phyloP scores from a whole-genome alignment of 768 basidiomycete genomes.

The Phaeotremella fagi region DNA sequence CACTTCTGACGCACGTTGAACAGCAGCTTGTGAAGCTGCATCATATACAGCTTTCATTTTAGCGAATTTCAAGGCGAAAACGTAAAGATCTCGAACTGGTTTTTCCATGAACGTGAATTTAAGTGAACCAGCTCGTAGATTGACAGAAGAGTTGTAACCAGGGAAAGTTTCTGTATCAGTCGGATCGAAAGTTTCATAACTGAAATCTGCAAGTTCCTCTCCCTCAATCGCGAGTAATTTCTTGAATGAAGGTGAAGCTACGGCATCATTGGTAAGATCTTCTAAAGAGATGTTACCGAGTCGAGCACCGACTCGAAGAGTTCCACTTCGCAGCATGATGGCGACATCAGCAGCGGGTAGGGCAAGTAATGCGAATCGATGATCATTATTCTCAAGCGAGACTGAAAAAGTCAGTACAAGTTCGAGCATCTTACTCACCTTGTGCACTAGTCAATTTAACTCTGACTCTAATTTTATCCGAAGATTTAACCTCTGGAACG shows the following conservation, averaged over 20 bases:
- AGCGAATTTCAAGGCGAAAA: conserved; percentile 77
- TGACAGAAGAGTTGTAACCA: conserved; percentile 77
- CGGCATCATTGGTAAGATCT: conserved; percentile 54
- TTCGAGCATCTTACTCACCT: conserved; percentile 53
- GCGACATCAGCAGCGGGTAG: conserved; percentile 84
- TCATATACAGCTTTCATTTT: conserved; percentile 91
- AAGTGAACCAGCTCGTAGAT: conserved; percentile 80
- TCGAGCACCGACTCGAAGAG: conserved; percentile 71
- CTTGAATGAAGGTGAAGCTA: conserved; percentile 65
- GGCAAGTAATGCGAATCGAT: conserved; percentile 76
- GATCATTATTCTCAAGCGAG: conserved; percentile 64
- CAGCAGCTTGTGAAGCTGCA: conserved; percentile 85
- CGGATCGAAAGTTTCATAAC: conserved; percentile 85
- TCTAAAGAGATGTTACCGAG: conserved; percentile 76
- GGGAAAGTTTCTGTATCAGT: conserved; percentile 59
- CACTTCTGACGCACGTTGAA: conserved; percentile 77
- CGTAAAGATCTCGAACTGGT: conserved; percentile 81
- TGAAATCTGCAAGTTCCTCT: conserved; percentile 86
- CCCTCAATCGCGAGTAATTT: conserved; percentile 89
- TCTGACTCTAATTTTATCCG: conserved; percentile 69
- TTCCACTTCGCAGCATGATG: conserved; percentile 65
- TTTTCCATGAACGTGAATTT: conserved; percentile 82
- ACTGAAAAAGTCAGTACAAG: conserved; percentile 53
- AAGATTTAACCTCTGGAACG: conserved; percentile 6
- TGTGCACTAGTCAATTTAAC: conserved; percentile 79